Evolutionary conservation across 1,284 basidiomycete genomes (phyloP), one percentile per base, ranked within the genome.

Genomic region (Thelephora terrestris): DNA sequence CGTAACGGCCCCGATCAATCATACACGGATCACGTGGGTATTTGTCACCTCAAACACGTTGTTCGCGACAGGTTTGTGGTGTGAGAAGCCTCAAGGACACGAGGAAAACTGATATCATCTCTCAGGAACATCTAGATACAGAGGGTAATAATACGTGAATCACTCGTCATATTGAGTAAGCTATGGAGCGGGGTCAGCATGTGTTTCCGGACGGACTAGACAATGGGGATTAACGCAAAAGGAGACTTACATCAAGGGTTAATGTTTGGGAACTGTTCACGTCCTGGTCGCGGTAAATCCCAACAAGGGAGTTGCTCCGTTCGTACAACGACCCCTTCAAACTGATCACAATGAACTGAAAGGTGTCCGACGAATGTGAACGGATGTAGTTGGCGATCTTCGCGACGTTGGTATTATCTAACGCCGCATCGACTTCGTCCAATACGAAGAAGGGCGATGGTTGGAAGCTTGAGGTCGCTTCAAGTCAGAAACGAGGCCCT

Each of bases 371-470:
- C 1, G 90, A 81, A 55, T 92, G 88, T 17, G 76, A 69, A 3
- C 85, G 78, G 52, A 95, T 91, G 63, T 95, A 97, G 53, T 88
- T 85, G 6, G 92, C 93, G 27, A 96, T 81, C 64, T 92, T 91
- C 35, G 89, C 85, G 2, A 96, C 93, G 57, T 97, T 97, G 17
- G 91, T 93, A 61, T 96, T 93, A 69, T 96, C 93, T 29, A 99
- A 74, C 0, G 96, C 95, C 1, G 96, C 95, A 58, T 98, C 95
- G 10, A 98, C 93, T 66, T 99, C 96, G 63, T 99, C 96, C 18
- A 99, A 74, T 10, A 99, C 95, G 64, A 99, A 99, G 73, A 99
- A 99, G 0, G 96, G 96, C 1, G 95, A 92, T 1, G 96, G 96
- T 64, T 95, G 93, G 65, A 91, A 99, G 58, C 91, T 92, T 54